phyloP scores from a whole-genome alignment of 129 eudicot genomes.

The Apium graveolens region DNA sequence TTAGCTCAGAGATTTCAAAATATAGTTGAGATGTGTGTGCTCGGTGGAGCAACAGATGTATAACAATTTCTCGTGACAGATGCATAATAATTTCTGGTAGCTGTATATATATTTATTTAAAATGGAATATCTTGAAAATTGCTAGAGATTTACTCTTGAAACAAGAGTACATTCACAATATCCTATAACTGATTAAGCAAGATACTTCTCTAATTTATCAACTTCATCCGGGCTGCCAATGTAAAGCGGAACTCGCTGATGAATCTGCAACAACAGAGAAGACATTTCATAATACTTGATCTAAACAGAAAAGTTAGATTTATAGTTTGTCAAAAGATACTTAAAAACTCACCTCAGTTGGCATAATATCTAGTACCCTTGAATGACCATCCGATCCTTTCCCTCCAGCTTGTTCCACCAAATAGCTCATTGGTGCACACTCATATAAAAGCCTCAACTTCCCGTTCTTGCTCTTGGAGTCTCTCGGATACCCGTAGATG shows the following conservation, averaged over 20 bases:
- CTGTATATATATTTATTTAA: not conserved
- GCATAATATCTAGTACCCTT: slow-evolving; percentile 81
- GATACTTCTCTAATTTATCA: slow-evolving; percentile 82
- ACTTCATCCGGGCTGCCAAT: slow-evolving; percentile 88
- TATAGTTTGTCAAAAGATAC: not conserved
- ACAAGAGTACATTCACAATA: slow-evolving; percentile 6
- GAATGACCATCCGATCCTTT: slow-evolving; percentile 89
- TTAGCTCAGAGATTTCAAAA: no score
- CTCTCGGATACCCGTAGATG: slow-evolving; percentile 90
- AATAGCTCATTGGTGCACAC: slow-evolving; percentile 97
- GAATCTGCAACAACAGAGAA: slow-evolving; percentile 45
- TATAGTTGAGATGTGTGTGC: no score
- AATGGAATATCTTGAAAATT: slow-evolving; percentile 10
- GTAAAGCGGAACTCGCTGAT: slow-evolving; percentile 86
- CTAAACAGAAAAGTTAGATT: not conserved
- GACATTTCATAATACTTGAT: not conserved
- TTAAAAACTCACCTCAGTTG: slow-evolving; percentile 57
- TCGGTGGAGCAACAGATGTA: no score
- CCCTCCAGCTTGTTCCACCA: slow-evolving; percentile 98
- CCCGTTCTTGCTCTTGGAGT: slow-evolving; percentile 84
- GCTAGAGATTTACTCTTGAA: not conserved
- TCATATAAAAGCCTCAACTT: slow-evolving; percentile 91
- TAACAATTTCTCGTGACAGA: not conserved
- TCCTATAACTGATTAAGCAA: slow-evolving; percentile 32
- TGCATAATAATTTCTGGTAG: not conserved